Evolutionary conservation across 768 basidiomycete genomes (phyloP), one percentile per base, ranked within the genome.

Genomic region (Leccinum obscurum): DNA sequence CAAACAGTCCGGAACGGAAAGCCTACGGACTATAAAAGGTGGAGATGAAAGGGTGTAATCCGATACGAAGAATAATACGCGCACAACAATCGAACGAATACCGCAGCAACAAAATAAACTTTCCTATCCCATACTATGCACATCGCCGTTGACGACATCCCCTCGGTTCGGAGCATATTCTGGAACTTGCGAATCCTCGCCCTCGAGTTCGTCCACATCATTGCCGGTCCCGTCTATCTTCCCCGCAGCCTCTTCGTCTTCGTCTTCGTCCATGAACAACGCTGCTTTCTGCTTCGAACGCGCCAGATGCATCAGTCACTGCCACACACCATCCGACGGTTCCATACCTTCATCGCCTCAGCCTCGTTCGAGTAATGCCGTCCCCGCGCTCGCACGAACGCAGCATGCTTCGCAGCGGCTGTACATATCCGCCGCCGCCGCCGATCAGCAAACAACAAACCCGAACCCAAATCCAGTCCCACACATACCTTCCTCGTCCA

Each of bases 311-410:
- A 52, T 64, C 49, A 34, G 32, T 26, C 53, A 41, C 15, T 44
- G 5, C 9, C 5, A 41, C 52, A 41, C 35, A 13, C 30, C n/a
- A 59, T 4, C 20, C 24, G 10, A 50, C 9, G 15, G 26, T 17
- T 28, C 52, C 73, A 51, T 74, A 89, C 92, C 85, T 93, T 93
- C 93, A 95, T 93, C 17, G 92, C 93, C 70, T 93, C 90, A 1
- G 90, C 93, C 70, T 95, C 93, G 54, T 94, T 93, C 6, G 92
- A 93, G 66, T 94, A 94, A 68, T 94, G 93, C 57, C 90, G 80
- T 56, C 89, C 90, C 24, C 92, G 83, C 24, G 91, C 92, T 64
- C 84, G 83, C 34, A 93, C 80, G 67, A 94, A 94, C 24, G 80
- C 92, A 14, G 87, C 90, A 66, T 91, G 92, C 75, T 92, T 93